Evolutionary conservation across 129 eudicot species (phyloP).

Genomic region (Ambrosia artemisiifolia): DNA sequence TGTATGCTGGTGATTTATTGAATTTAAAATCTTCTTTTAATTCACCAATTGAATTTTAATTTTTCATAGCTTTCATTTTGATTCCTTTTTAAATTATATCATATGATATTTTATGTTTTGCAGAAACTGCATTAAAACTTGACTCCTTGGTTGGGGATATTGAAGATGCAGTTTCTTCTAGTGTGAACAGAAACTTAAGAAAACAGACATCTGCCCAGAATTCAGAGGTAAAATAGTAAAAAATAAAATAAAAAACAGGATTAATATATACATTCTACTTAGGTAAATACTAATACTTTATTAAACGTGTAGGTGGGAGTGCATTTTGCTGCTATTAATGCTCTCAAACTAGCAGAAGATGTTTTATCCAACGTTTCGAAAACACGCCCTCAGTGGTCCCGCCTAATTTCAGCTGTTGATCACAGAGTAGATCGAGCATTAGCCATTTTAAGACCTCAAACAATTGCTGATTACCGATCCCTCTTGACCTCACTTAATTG

Average conservation of each 20-base stretch:
- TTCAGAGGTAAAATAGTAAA: slow-evolving; percentile 51
- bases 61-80: not conserved
- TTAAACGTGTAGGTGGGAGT: slow-evolving; percentile 42
- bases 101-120: slow-evolving; percentile 10
- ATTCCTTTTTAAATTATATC: not conserved
- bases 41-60: not conserved
- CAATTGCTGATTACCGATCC: slow-evolving; percentile 87
- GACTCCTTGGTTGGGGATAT: slow-evolving; percentile 84
- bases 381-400: slow-evolving; percentile 81
- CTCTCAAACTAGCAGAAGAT: slow-evolving; percentile 67
- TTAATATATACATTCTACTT: not conserved
- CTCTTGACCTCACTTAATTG: slow-evolving; percentile 81
- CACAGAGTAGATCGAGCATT: slow-evolving; percentile 87
- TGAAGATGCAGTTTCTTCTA: slow-evolving; percentile 88
- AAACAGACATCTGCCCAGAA: slow-evolving; percentile 43
- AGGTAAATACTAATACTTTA: not conserved
- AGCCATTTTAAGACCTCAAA: slow-evolving; percentile 87
- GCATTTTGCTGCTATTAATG: slow-evolving; percentile 53
- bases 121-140: slow-evolving; percentile 89
- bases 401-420: slow-evolving; percentile 84
- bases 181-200: slow-evolving; percentile 54
- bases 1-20: slow-evolving; percentile 66
- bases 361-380: slow-evolving; percentile 56
- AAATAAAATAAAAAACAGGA: not conserved
- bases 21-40: not conserved